phyloP scores from a whole-genome alignment of 2,329 filamentous ascomycete species.

The Aspergillus piperis region DNA sequence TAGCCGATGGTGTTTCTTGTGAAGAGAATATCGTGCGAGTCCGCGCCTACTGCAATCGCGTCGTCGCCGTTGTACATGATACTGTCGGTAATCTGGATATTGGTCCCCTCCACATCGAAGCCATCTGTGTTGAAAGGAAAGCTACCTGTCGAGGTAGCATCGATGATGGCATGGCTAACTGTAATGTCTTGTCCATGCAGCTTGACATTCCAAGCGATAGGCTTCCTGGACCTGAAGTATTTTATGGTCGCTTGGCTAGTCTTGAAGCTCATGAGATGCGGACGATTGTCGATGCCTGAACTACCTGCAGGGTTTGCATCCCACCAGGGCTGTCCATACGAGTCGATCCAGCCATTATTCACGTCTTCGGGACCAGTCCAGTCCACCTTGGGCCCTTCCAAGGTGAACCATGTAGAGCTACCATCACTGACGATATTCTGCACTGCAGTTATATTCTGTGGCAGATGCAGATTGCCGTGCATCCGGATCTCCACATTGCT shows the following conservation, averaged over 20 bases:
- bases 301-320: constrained; percentile 44
- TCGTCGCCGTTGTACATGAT: constrained; percentile 48
- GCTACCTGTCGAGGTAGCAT: constrained; percentile 38
- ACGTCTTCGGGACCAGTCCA: constrained; percentile 38
- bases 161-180: constrained; percentile 44
- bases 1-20: constrained; percentile 46
- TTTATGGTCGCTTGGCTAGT: constrained; percentile 40
- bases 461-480: constrained; percentile 48
- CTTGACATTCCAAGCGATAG: constrained; percentile 48
- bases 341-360: constrained; percentile 49
- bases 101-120: constrained; percentile 34
- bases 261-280: constrained; percentile 45
- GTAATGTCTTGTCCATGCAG: constrained; percentile 44
- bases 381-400: constrained; percentile 29
- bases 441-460: constrained; percentile 42
- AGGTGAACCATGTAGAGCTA: constrained; percentile 40
- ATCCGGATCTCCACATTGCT: constrained; percentile 47
- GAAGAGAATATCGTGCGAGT: constrained; percentile 43
- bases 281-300: constrained; percentile 42
- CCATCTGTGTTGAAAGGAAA: constrained; percentile 49
- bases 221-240: constrained; percentile 47
- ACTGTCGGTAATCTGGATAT: constrained; percentile 33
- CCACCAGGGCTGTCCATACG: constrained; percentile 51
- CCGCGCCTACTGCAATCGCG: constrained; percentile 44
- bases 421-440: constrained; percentile 39